Percentiles rank a stretch among this genome's conserved stretches.
Evolutionary conservation across 2,329 filamentous ascomycete species (phyloP).

Genomic region (Penicillium paneum): DNA sequence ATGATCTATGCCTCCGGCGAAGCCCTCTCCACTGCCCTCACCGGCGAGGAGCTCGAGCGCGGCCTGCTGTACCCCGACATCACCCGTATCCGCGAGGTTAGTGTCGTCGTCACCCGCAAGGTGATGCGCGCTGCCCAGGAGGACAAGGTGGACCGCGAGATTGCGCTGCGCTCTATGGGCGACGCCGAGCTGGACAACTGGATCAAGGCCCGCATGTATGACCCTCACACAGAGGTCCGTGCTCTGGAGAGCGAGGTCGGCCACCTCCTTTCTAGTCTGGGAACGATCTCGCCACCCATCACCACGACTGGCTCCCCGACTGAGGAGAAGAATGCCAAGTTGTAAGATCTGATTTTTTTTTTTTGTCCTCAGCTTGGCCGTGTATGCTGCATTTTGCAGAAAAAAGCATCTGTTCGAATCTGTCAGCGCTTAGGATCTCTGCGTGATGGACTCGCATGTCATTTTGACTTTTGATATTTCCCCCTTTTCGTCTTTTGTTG

Average conservation of each 20-base stretch:
- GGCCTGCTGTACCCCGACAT: conserved; percentile 90
- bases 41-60: conserved; percentile 73
- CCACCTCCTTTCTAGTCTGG: conserved; percentile 39
- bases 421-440: conserved; percentile 13
- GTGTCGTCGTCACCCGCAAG: conserved; percentile 78
- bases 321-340: conserved; percentile 33
- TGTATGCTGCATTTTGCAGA: not conserved
- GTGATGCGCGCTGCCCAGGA: conserved; percentile 89
- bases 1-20: conserved; percentile 97
- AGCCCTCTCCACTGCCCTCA: conserved; percentile 73
- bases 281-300: conserved; percentile 21
- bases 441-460: conserved; percentile 14
- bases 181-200: conserved; percentile 46
- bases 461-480: not conserved
- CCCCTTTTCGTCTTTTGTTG: not conserved
- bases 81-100: conserved; percentile 86
- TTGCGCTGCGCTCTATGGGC: conserved; percentile 42
- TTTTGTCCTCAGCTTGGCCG: not conserved
- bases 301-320: conserved; percentile 27
- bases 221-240: conserved; percentile 48
- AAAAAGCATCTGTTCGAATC: conserved; percentile 13
- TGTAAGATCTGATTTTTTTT: conserved; percentile 27
- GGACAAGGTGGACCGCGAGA: conserved; percentile 64
- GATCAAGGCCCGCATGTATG: conserved; percentile 51
- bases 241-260: conserved; percentile 48